phyloP scores from a whole-genome alignment of 2,329 filamentous ascomycete species.

The Diaporthe citrichinensis region DNA sequence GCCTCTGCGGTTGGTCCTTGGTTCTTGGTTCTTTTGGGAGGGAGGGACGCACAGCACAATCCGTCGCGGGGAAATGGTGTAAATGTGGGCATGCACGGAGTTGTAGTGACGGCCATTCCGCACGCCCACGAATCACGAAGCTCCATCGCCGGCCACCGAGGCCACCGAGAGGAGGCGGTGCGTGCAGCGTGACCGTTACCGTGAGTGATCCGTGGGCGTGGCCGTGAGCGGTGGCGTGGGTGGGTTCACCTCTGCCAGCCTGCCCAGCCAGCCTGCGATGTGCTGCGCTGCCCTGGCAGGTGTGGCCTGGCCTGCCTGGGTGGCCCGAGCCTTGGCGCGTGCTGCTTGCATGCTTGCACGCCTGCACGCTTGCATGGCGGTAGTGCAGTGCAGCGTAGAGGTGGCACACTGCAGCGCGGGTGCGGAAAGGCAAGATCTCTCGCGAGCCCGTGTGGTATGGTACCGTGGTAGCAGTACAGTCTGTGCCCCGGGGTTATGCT shows the following conservation, averaged over 20 bases:
- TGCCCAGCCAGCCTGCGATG: background rate
- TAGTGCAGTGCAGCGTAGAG: background rate
- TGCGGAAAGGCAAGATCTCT: constrained; percentile 29
- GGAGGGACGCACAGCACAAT: background rate
- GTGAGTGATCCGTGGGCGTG: background rate
- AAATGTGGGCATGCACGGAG: background rate
- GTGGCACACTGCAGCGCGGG: constrained; percentile 18
- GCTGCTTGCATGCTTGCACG: background rate
- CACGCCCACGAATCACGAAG: constrained; percentile 20
- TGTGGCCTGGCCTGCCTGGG: background rate
- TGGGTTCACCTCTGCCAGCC: constrained; percentile 13
- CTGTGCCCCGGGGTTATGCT: constrained; percentile 33
- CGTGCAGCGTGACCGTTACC: constrained; percentile 9
- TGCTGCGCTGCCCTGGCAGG: background rate
- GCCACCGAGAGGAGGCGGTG: constrained; percentile 22
- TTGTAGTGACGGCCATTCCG: constrained; percentile 11
- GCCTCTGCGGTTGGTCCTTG: background rate
- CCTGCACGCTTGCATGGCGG: background rate
- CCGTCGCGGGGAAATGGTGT: constrained; percentile 6
- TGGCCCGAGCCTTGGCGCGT: constrained; percentile 11
- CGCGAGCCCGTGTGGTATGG: background rate
- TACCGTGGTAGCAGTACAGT: constrained; percentile 21
- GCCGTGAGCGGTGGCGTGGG: background rate
- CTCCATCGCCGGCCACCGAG: constrained; percentile 3
- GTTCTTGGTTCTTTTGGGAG: background rate